Evolutionary conservation across 129 eudicot species (phyloP).

Genomic region (Saposhnikovia divaricata): DNA sequence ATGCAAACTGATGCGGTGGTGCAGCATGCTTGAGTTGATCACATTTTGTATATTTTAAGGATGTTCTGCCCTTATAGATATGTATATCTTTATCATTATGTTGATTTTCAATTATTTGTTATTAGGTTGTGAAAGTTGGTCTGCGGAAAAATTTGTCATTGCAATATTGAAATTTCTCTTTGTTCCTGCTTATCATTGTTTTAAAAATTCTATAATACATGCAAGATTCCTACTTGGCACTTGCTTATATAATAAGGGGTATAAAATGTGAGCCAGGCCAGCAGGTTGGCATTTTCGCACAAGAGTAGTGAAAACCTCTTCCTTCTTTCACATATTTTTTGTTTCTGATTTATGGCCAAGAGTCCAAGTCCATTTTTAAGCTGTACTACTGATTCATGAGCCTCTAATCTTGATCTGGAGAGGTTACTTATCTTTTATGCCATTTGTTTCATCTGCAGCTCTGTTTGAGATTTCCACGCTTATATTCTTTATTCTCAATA

Average conservation of each 20-base stretch:
- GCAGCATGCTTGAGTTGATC: neutral
- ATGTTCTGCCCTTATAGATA: neutral
- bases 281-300: neutral
- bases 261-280: neutral
- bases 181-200: neutral
- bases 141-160: neutral
- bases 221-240: neutral
- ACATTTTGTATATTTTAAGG: neutral
- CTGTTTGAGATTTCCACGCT: constrained; percentile 42
- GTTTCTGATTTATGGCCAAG: neutral
- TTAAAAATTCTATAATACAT: neutral
- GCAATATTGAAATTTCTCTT: neutral
- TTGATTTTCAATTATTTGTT: too few relatives aligned
- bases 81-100: neutral
- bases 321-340: neutral
- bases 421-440: constrained; percentile 41
- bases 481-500: constrained; percentile 39
- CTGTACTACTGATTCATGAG: constrained; percentile 44
- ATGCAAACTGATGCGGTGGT: neutral
- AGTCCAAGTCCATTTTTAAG: constrained; percentile 34
- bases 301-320: neutral
- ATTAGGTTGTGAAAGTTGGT: neutral
- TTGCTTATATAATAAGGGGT: neutral
- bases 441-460: constrained; percentile 42
- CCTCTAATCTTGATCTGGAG: constrained; percentile 25